Evolutionary conservation across 2,329 filamentous ascomycete species (phyloP).

Genomic region (Sarocladium oryzae): DNA sequence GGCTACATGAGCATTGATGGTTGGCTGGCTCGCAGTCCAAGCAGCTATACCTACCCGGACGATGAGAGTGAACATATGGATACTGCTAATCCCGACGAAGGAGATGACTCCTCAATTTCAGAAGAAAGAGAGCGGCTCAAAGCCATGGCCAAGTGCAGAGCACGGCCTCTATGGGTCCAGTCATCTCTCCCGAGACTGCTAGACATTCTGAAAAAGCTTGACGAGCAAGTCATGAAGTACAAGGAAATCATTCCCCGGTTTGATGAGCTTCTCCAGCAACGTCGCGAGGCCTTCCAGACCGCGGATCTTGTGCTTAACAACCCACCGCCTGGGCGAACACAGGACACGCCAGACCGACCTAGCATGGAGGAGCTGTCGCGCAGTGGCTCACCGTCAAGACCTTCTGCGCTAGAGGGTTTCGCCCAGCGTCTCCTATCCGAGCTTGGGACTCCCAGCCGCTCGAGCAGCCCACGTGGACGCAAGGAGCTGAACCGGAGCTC

Average conservation of each 20-base stretch:
- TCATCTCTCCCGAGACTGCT: conserved; percentile 49
- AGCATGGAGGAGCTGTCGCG: conserved; percentile 38
- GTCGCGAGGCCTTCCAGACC: conserved; percentile 56
- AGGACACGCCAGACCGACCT: conserved; percentile 33
- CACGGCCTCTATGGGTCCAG: conserved; percentile 46
- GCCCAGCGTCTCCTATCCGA: conserved; percentile 58
- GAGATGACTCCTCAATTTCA: neutral
- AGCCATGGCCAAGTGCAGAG: conserved; percentile 44
- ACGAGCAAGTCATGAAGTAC: conserved; percentile 57
- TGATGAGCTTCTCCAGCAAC: conserved; percentile 62
- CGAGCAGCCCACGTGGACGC: conserved; percentile 42
- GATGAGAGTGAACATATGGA: conserved; percentile 13
- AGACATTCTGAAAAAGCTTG: conserved; percentile 50
- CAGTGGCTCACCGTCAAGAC: conserved; percentile 44
- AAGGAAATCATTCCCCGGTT: conserved; percentile 62
- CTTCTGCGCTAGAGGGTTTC: conserved; percentile 52
- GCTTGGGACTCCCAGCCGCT: conserved; percentile 45
- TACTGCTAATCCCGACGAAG: conserved; percentile 1
- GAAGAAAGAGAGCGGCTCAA: conserved; percentile 31
- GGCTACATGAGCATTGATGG: conserved; percentile 79
- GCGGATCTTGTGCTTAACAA: conserved; percentile 43
- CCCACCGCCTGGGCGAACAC: conserved; percentile 22
- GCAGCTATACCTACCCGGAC: conserved; percentile 47
- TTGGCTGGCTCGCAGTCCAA: conserved; percentile 77
- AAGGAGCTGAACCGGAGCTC: conserved; percentile 35